Evolutionary conservation across 2,329 filamentous ascomycete genomes (phyloP).

Genomic region (Microcyclospora pomicola): DNA sequence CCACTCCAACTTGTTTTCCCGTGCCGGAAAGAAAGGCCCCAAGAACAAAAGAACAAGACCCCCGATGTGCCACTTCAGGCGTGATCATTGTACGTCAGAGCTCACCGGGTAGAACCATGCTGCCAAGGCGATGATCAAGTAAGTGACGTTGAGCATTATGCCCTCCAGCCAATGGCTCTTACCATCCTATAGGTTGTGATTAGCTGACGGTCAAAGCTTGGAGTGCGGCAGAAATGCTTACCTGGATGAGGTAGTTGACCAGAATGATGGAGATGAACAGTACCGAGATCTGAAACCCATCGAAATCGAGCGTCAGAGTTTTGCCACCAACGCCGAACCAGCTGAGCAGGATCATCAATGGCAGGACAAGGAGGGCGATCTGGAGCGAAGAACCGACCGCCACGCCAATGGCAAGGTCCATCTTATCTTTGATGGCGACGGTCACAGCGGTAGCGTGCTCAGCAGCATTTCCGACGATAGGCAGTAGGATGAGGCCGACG

Average conservation of each 20-base stretch:
- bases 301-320: constrained; percentile 65
- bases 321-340: constrained; percentile 39
- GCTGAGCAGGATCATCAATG: constrained; percentile 46
- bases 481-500: constrained; percentile 49
- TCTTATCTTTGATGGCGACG: constrained; percentile 51
- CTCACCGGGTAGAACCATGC: constrained; percentile 37
- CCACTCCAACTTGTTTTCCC: no score
- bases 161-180: constrained; percentile 44
- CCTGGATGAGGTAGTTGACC: constrained; percentile 50
- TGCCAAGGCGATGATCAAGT: constrained; percentile 48
- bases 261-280: constrained; percentile 43
- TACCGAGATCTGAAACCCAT: constrained; percentile 68
- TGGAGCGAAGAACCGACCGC: constrained; percentile 53
- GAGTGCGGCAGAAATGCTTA: constrained; percentile 31
- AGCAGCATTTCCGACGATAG: constrained; percentile 52
- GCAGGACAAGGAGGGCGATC: constrained; percentile 49
- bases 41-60: no score
- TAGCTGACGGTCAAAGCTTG: neutral
- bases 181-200: constrained; percentile 21
- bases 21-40: no score
- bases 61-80: no score
- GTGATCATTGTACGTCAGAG: constrained; percentile 6
- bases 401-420: constrained; percentile 54
- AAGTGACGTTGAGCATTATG: constrained; percentile 44
- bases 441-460: constrained; percentile 52